Base-by-base conservation (phyloP, 257 asterid species). In the Fraxinus pennsylvanica region DNA sequence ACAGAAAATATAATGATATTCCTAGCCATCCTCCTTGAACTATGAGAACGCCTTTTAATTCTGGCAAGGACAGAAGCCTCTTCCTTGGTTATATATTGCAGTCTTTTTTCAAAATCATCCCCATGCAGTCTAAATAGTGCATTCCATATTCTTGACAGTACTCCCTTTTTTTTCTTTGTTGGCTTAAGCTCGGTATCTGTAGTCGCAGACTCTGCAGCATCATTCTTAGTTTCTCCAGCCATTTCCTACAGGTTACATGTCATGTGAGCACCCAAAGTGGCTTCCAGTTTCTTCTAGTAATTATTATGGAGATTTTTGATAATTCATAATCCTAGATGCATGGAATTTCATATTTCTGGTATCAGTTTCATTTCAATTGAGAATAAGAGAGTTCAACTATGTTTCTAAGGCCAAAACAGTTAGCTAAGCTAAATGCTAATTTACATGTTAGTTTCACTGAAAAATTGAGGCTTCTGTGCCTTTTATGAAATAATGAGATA, bases 71-170 rank as follows among this genome's bases (percentile, higher is more conserved):
- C 89, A 38, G 89, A 78, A 72, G 91, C 91, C 90, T 95, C 99
- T 86, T 95, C 97, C 90, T 92, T 95, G 47, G 96, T 85, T 81
- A 95, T 92, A 78, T 92, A 84, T 85, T 93, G 81, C 92, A 95
- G 82, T 83, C 98, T 87, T 89, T 93, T 93, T 88, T 93, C 98
- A 72, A 91, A 92, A 86, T 95, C 97, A 63, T 92, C 94, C 72
- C 91, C 88, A 57, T 77, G 88, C 33, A 81, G 80, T 84, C 97
- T 82, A 78, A 90, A 90, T 76, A 95, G 67, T 39, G 87, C 88
- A 82, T 83, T 85, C 96, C 96, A 95, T 67, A 92, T 70, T 88
- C 93, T 90, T 45, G 97, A 90, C 30, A 93, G 59, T 69, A 91
- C 32, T 33, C 99, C 97, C 82, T 86, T 89, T 78, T 87, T 91